Base-by-base conservation (phyloP, 345 rosid genomes). In the Gossypium anomalum region DNA sequence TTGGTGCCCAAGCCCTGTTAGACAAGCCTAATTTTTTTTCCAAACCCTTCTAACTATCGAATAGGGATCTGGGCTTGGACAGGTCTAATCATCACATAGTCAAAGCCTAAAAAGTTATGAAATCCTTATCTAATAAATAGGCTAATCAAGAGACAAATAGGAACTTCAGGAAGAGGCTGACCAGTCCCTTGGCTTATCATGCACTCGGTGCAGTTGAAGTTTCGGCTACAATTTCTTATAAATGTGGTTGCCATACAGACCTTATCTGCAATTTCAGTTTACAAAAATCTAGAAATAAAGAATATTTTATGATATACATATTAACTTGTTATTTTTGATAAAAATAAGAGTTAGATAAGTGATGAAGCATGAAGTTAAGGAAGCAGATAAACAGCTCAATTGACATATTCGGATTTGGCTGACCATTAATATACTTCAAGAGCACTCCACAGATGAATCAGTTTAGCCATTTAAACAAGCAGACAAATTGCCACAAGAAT, bases 151-250 rank as follows among this genome's bases (percentile, higher is more conserved):
- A 23, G 29, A 58, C 25, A 58, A 20, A 20, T 56, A 2, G 14
- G 60, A 56, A 56, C 60, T 25, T 56, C 25, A 20, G 23, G 59
- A 57, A 57, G 62, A 22, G 62, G 34, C 62, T 57, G 62, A 58
- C 62, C 16, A 58, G 16, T 58, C 34, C 62, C 62, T 58, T 58
- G 62, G 62, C 34, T 22, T 22, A 29, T 58, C 62, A 22, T 23
- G 23, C 25, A 23, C 34, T 58, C 2, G 25, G 12, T 58, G 34
- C 12, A 23, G 61, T 57, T 22, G 62, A 58, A 58, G 38, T 38
- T 58, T 12, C 34, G 22, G 68, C 74, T 51, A 70, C 80, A 60
- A 73, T 49, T 72, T 67, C 41, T 34, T 57, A 64, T n/a, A 20
- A 65, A 47, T 55, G 20, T 48, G 13, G 48, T 79, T 55, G 67